Evolutionary conservation across 495 filamentous ascomycete genomes (phyloP).

Genomic region (Daldinia decipiens): DNA sequence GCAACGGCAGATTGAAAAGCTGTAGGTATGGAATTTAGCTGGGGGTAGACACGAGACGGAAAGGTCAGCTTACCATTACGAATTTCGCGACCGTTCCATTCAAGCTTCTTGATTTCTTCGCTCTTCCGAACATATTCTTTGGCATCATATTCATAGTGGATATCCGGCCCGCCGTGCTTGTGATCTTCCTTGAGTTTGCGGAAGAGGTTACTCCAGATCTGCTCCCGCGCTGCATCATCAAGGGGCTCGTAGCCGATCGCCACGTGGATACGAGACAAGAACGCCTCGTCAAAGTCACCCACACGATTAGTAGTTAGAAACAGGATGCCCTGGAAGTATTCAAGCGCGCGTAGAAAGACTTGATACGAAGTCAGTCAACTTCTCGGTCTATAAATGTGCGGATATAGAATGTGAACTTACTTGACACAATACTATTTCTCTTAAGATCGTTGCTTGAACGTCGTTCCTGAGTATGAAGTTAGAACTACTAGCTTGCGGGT

Average conservation of each 20-base stretch:
- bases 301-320: constrained; percentile 25
- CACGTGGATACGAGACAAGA: constrained; percentile 23
- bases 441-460: constrained; percentile 22
- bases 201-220: constrained; percentile 25
- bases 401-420: background rate
- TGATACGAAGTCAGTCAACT: background rate
- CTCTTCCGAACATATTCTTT: constrained; percentile 23
- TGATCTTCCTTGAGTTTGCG: constrained; percentile 19
- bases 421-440: constrained; percentile 16
- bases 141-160: constrained; percentile 21
- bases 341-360: constrained; percentile 21
- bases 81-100: constrained; percentile 28
- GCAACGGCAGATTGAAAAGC: constrained; percentile 27
- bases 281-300: constrained; percentile 26
- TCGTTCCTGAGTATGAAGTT: background rate
- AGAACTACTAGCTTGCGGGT: too few species aligned
- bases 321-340: constrained; percentile 27
- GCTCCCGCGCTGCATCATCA: constrained; percentile 2
- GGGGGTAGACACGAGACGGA: background rate
- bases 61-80: constrained; percentile 11
- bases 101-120: constrained; percentile 10
- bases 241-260: constrained; percentile 19
- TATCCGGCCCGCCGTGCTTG: constrained; percentile 13
- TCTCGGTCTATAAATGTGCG: background rate
- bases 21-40: background rate